Conservation (phyloP, 2,329 filamentous ascomycete genomes). For the Paecilomyces niveus region DNA sequence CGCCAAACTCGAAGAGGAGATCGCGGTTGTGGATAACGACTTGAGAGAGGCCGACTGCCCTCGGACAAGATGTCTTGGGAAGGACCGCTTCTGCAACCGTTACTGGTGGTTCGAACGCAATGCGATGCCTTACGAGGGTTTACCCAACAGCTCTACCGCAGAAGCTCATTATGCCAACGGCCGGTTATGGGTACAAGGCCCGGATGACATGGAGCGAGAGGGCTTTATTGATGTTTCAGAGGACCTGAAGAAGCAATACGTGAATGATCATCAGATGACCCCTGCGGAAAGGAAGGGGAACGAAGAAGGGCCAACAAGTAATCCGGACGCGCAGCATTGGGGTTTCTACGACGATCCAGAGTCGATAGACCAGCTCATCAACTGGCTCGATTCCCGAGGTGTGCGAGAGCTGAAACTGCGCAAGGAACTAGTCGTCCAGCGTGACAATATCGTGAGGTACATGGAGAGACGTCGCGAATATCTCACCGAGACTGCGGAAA, state of each 20-base stretch:
- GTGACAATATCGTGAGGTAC: slow-evolving; percentile 65
- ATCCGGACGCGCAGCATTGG: slow-evolving; percentile 76
- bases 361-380: slow-evolving; percentile 69
- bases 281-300: slow-evolving; percentile 75
- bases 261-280: slow-evolving; percentile 69
- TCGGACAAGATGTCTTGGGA: slow-evolving; percentile 79
- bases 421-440: slow-evolving; percentile 75
- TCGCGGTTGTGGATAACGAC: slow-evolving; percentile 80
- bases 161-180: slow-evolving; percentile 86
- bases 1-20: slow-evolving; percentile 74
- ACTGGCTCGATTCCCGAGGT: slow-evolving; percentile 83
- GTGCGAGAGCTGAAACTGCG: slow-evolving; percentile 78
- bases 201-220: slow-evolving; percentile 76
- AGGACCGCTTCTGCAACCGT: slow-evolving; percentile 95
- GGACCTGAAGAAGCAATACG: slow-evolving; percentile 68
- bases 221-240: slow-evolving; percentile 75
- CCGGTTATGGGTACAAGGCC: slow-evolving; percentile 92
- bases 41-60: slow-evolving; percentile 90
- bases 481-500: slow-evolving; percentile 48
- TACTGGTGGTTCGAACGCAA: slow-evolving; percentile 99
- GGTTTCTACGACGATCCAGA: slow-evolving; percentile 80
- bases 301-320: slow-evolving; percentile 77
- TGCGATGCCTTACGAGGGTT: slow-evolving; percentile 88
- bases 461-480: slow-evolving; percentile 78
- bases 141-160: slow-evolving; percentile 82